phyloP scores from a whole-genome alignment of 495 filamentous ascomycete species.

The Trichoderma gamsii region DNA sequence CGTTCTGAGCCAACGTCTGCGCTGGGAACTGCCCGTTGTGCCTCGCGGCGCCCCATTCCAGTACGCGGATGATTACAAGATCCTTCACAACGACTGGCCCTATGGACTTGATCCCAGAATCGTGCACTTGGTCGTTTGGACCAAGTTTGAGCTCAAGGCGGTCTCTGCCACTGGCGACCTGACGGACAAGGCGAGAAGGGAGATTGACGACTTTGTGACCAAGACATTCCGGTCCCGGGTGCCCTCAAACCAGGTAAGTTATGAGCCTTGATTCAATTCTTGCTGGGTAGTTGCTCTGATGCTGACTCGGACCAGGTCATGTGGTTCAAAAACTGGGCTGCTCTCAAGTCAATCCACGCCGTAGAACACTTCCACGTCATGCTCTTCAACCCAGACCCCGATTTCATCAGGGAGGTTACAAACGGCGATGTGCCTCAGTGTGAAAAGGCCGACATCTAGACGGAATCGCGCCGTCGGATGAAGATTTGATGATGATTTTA shows the following conservation, averaged over 20 bases:
- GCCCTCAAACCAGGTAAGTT: conserved; percentile 40
- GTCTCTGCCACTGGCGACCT: conserved; percentile 61
- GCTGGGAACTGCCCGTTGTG: conserved; percentile 47
- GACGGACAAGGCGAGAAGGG: conserved; percentile 51
- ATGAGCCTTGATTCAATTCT: background rate
- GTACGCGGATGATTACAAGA: conserved; percentile 57
- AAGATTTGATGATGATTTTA: background rate
- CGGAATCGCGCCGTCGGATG: background rate
- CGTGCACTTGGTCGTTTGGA: conserved; percentile 82
- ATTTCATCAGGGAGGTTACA: conserved; percentile 66
- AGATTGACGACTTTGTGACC: conserved; percentile 64
- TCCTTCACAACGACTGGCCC: conserved; percentile 86
- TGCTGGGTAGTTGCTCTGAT: too few species aligned
- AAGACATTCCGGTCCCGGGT: conserved; percentile 49
- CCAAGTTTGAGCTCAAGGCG: conserved; percentile 66
- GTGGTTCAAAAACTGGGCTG: conserved; percentile 89
- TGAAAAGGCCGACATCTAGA: conserved; percentile 9
- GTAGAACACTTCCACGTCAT: conserved; percentile 96
- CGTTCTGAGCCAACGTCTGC: conserved; percentile 57
- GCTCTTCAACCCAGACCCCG: conserved; percentile 65
- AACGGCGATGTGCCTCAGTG: conserved; percentile 62
- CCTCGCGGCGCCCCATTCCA: conserved; percentile 37
- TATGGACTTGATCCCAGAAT: conserved; percentile 73
- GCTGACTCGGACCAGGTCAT: conserved; percentile 46
- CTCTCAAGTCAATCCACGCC: conserved; percentile 72